Percentiles rank a stretch among this genome's conserved stretches.
Conservation (phyloP, 1,284 basidiomycete genomes). For the Apiotrichum gracile region DNA sequence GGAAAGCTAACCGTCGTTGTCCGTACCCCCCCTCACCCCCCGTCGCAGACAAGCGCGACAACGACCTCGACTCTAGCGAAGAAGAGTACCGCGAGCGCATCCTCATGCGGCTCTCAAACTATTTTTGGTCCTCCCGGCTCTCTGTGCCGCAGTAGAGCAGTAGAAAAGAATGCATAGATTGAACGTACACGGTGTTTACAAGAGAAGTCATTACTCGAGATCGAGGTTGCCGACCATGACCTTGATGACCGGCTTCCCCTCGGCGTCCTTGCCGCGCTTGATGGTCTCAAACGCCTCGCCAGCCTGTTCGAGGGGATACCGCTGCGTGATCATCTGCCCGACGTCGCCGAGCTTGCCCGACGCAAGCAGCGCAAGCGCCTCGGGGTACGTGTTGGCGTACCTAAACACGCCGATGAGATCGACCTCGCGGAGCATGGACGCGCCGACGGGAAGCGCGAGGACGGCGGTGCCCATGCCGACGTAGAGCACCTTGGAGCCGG, state of each 20-base stretch:
- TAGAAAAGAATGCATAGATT: conserved; percentile 3
- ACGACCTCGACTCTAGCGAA: neutral
- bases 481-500: conserved; percentile 83
- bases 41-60: neutral
- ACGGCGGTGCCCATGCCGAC: conserved; percentile 91
- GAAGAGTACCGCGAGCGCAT: neutral
- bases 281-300: conserved; percentile 73
- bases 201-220: conserved; percentile 1
- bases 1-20: neutral
- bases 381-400: conserved; percentile 71
- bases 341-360: conserved; percentile 58
- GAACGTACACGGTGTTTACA: neutral
- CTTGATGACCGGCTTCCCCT: conserved; percentile 76
- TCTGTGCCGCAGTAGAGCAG: neutral
- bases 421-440: conserved; percentile 80
- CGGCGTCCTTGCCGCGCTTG: conserved; percentile 64
- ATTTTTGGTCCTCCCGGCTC: neutral
- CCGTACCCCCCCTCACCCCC: neutral
- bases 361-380: conserved; percentile 70
- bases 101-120: neutral
- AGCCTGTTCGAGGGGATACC: conserved; percentile 62
- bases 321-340: conserved; percentile 73
- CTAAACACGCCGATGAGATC: conserved; percentile 87
- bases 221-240: conserved; percentile 57
- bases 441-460: conserved; percentile 72